These are phyloP conservation scores for Schoenoplectus triqueter DNA, from an alignment of 202 grass and related monocot genomes.

Conservation along the genomic window DNA sequence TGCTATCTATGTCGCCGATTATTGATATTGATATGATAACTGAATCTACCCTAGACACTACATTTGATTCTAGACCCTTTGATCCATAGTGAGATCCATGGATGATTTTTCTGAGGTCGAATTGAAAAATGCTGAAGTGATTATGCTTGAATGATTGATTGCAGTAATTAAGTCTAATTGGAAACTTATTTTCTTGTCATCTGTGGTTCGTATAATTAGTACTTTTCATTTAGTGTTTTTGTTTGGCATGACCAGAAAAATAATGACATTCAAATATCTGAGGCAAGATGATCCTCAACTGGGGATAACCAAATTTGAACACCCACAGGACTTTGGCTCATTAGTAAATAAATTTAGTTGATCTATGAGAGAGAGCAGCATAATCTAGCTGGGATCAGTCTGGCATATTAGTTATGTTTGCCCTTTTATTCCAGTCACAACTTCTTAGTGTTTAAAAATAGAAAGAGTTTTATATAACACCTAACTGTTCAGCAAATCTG, in stretches of 20 bases:
- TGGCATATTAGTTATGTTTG: background rate
- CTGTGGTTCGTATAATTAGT: background rate
- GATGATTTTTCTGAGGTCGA: background rate
- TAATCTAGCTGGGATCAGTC: background rate
- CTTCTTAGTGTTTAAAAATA: background rate
- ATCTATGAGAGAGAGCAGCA: background rate
- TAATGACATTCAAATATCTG: background rate
- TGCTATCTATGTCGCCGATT: too few species aligned
- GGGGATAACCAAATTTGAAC: background rate
- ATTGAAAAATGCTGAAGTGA: background rate
- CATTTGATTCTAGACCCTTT: too few species aligned
- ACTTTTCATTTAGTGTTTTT: background rate
- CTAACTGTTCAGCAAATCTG: background rate
- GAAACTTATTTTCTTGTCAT: background rate
- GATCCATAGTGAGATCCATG: too few species aligned
- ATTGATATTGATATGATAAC: too few species aligned
- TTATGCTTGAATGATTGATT: background rate
- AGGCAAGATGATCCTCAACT: background rate
- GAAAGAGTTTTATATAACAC: background rate
- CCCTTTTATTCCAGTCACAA: background rate
- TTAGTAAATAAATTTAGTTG: background rate
- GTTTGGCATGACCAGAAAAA: background rate
- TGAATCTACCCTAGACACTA: too few species aligned
- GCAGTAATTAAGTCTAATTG: background rate
- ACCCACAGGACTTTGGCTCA: background rate